These are phyloP conservation scores for Trematosphaeria pertusa DNA, from an alignment of 2,329 filamentous ascomycete species.

Conservation along the genomic window DNA sequence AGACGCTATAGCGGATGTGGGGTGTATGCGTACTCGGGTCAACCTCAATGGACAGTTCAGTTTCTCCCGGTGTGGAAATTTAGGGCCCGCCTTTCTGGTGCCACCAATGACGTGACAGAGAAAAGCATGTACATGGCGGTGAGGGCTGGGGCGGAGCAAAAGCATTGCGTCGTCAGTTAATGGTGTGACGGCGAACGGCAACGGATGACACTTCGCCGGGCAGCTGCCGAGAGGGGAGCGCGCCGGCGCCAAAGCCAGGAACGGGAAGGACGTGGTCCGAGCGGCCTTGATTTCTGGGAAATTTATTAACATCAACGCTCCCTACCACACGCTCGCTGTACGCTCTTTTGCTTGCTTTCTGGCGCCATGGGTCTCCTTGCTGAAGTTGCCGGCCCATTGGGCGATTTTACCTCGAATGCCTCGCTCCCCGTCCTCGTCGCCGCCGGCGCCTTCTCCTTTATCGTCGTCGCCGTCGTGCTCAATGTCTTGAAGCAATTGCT, in stretches of 20 bases:
- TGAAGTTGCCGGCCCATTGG: slow-evolving; percentile 56
- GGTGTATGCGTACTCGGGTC: too few relatives aligned
- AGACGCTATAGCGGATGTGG: background rate
- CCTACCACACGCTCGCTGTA: slow-evolving; percentile 18
- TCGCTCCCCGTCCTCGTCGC: slow-evolving; percentile 54
- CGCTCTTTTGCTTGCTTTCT: slow-evolving; percentile 12
- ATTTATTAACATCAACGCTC: slow-evolving; percentile 34
- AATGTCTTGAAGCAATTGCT: slow-evolving; percentile 84
- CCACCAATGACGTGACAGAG: slow-evolving; percentile 30
- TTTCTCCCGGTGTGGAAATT: too few relatives aligned
- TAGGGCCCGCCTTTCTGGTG: slow-evolving; percentile 1
- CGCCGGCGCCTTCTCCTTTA: slow-evolving; percentile 55
- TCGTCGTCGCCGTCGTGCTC: slow-evolving; percentile 68
- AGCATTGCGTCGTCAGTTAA: slow-evolving; percentile 26
- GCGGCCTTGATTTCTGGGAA: slow-evolving; percentile 28
- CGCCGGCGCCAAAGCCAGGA: slow-evolving; percentile 19
- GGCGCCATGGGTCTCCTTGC: slow-evolving; percentile 61
- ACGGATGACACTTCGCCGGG: slow-evolving; percentile 16
- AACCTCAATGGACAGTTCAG: too few relatives aligned
- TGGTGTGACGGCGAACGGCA: slow-evolving; percentile 30
- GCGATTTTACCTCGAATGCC: slow-evolving; percentile 49
- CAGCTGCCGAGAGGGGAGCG: slow-evolving; percentile 27
- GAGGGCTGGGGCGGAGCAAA: slow-evolving; percentile 18
- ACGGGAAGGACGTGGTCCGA: slow-evolving; percentile 29
- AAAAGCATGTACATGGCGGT: slow-evolving; percentile 19